Evolutionary conservation across 1,284 basidiomycete species (phyloP).

Genomic region (Sphaerobolus stellatus): DNA sequence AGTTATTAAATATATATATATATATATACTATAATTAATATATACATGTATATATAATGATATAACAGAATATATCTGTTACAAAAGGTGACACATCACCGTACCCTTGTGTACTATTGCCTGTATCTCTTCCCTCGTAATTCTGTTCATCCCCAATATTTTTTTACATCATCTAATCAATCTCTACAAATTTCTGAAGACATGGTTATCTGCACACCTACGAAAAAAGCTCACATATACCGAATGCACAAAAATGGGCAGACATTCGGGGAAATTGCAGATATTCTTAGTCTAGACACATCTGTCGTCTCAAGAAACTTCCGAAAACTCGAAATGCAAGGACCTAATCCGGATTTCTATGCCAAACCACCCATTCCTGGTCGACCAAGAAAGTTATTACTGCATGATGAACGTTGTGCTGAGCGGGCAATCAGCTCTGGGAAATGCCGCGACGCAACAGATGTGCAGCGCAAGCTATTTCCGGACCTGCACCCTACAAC

Average conservation of each 20-base stretch:
- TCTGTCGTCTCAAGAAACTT: neutral
- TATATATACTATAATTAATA: too few species aligned
- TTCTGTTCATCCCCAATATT: neutral
- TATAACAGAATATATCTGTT: too few species aligned
- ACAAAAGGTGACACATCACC: neutral
- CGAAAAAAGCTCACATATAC: neutral
- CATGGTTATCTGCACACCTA: neutral
- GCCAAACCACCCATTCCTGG: neutral
- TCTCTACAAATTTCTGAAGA: neutral
- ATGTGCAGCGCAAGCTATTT: conserved; percentile 2
- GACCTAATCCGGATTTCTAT: neutral
- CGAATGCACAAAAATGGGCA: neutral
- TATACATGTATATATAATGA: too few species aligned
- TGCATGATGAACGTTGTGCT: too few species aligned
- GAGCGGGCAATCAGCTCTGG: neutral
- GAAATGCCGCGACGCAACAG: neutral
- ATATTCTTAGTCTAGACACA: neutral
- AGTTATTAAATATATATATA: too few species aligned
- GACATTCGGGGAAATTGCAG: neutral
- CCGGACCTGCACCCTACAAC: neutral
- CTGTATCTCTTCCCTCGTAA: neutral
- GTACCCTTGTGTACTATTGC: neutral
- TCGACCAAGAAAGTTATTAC: too few species aligned
- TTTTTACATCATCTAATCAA: neutral
- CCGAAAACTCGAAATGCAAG: neutral